phyloP scores from a whole-genome alignment of 345 rosid genomes.

The Salix purpurea region DNA sequence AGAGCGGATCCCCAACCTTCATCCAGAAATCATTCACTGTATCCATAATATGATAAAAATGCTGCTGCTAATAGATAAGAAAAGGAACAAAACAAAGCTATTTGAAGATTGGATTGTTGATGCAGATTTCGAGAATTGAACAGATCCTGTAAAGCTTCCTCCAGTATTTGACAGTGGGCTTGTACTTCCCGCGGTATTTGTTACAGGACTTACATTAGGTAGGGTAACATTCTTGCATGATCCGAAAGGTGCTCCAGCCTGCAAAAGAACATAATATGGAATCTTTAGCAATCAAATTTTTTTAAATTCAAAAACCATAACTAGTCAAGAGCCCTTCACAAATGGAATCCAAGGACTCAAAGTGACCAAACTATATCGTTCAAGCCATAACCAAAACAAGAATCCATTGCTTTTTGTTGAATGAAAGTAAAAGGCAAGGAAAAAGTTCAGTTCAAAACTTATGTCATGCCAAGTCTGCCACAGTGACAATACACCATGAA shows the following conservation, averaged over 20 bases:
- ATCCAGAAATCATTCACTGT: slow-evolving; percentile 15
- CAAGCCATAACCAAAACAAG: neutral
- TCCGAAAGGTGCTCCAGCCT: slow-evolving; percentile 85
- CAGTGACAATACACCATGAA: neutral
- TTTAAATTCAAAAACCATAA: neutral
- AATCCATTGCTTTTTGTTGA: neutral
- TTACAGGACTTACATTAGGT: slow-evolving; percentile 48
- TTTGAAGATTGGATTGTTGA: slow-evolving; percentile 36
- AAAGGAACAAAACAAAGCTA: slow-evolving; percentile 28
- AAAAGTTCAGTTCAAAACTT: neutral
- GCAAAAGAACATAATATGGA: slow-evolving; percentile 25
- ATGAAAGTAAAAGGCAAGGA: neutral
- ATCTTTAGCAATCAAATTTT: slow-evolving; percentile 4
- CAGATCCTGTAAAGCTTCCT: slow-evolving; percentile 84
- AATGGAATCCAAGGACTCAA: neutral
- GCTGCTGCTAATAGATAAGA: slow-evolving; percentile 35
- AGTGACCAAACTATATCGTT: neutral
- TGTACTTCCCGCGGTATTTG: slow-evolving; percentile 45
- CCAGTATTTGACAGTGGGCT: slow-evolving; percentile 13
- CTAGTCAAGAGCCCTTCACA: neutral
- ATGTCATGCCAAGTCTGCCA: neutral
- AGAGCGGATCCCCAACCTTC: slow-evolving; percentile 10
- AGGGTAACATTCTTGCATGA: slow-evolving; percentile 66
- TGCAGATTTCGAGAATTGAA: slow-evolving; percentile 68
- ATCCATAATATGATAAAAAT: slow-evolving; percentile 28